Percentiles rank a stretch among this genome's conserved stretches.
phyloP scores from a whole-genome alignment of 2,329 filamentous ascomycete species.

The Mycosphaerella sp. region DNA sequence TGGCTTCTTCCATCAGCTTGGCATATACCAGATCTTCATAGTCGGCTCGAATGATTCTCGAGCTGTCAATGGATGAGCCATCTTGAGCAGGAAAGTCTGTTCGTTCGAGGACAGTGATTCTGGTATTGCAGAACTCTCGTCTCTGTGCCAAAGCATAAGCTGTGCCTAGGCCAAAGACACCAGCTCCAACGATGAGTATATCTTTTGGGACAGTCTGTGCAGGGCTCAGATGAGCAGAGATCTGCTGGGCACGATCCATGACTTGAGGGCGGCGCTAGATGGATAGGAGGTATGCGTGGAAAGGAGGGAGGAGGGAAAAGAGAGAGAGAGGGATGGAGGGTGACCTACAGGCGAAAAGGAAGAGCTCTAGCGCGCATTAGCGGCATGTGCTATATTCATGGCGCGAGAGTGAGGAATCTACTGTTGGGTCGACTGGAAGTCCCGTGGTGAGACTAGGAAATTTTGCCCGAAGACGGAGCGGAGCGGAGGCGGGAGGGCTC shows the following conservation, averaged over 20 bases:
- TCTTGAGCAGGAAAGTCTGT: conserved; percentile 54
- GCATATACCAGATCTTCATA: conserved; percentile 77
- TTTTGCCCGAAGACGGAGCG: background rate
- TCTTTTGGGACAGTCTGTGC: conserved; percentile 35
- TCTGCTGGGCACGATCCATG: conserved; percentile 12
- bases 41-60: conserved; percentile 63
- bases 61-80: conserved; percentile 48
- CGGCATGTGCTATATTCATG: background rate
- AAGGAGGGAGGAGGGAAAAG: background rate
- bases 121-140: conserved; percentile 44
- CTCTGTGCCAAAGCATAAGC: conserved; percentile 65
- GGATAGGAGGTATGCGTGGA: background rate
- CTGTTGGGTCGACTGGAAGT: too few relatives aligned
- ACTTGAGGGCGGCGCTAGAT: background rate
- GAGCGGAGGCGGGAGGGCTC: background rate
- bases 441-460: background rate
- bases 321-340: background rate
- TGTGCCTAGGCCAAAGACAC: conserved; percentile 56
- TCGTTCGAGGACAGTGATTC: conserved; percentile 55
- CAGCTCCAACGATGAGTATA: conserved; percentile 47
- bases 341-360: background rate
- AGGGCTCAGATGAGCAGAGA: conserved; percentile 8
- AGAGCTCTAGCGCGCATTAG: background rate
- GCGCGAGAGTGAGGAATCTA: too few relatives aligned
- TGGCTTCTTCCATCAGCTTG: conserved; percentile 63